Conservation (phyloP, 352 stramenopile species). For the Globisporangium polare region DNA sequence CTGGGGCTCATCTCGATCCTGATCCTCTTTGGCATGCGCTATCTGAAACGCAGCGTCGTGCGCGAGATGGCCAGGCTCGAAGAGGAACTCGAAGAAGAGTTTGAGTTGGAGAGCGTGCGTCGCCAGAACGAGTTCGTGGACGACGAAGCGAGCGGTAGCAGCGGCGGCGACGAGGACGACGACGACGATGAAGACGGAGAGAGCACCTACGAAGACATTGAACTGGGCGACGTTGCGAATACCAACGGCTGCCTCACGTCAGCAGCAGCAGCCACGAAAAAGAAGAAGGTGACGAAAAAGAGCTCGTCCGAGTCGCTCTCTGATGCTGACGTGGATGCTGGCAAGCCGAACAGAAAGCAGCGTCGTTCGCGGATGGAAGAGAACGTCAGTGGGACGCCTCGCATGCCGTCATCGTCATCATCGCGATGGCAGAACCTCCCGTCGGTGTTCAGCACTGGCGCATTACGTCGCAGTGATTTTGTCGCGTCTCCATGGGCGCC, state of each 20-base stretch:
- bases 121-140: constrained; percentile 21
- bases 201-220: constrained; percentile 26
- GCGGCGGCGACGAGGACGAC: constrained; percentile 11
- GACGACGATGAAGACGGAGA: constrained; percentile 14
- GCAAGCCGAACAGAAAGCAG: constrained; percentile 15
- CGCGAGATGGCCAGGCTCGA: constrained; percentile 31
- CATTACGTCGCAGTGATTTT: constrained; percentile 33
- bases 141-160: constrained; percentile 11
- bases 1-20: constrained; percentile 53
- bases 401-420: constrained; percentile 1
- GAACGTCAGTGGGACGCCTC: constrained; percentile 23
- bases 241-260: background rate
- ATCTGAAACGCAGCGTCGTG: constrained; percentile 44
- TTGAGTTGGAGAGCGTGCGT: constrained; percentile 41
- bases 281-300: constrained; percentile 9
- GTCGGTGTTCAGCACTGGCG: constrained; percentile 19
- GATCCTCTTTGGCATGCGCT: constrained; percentile 45
- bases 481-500: constrained; percentile 41
- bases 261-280: background rate
- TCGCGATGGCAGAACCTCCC: constrained; percentile 33
- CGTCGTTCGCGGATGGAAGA: constrained; percentile 12
- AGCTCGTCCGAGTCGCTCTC: constrained; percentile 1
- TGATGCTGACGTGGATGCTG: background rate
- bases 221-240: constrained; percentile 12
- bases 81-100: constrained; percentile 37